These are phyloP conservation scores for Yamadazyma membranifaciens DNA, from an alignment of 1,139 yeast genomes.

Conservation along the genomic window DNA sequence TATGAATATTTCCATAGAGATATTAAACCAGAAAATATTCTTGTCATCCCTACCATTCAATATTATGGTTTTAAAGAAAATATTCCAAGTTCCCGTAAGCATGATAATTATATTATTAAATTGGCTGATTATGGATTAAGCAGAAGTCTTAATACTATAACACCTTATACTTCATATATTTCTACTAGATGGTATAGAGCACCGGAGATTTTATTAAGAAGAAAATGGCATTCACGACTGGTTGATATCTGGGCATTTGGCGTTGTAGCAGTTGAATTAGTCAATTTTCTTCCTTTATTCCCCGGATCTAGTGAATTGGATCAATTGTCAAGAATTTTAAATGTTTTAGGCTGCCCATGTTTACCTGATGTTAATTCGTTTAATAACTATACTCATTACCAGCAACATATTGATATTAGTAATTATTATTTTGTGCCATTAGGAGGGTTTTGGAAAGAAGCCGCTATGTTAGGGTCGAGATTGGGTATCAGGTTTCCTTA, in stretches of 20 bases:
- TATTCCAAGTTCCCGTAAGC: conserved; percentile 37
- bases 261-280: conserved; percentile 77
- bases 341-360: conserved; percentile 69
- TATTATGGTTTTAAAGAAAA: conserved; percentile 47
- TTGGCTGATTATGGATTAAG: conserved; percentile 93
- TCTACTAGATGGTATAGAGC: conserved; percentile 97
- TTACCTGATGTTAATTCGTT: conserved; percentile 11
- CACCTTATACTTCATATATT: conserved; percentile 74
- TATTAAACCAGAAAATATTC: conserved; percentile 73
- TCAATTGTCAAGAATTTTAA: conserved; percentile 67
- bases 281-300: conserved; percentile 73
- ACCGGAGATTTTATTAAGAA: conserved; percentile 82
- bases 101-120: conserved; percentile 64
- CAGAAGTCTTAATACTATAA: conserved; percentile 53
- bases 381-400: background rate
- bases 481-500: conserved; percentile 57
- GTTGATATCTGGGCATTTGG: conserved; percentile 97
- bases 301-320: conserved; percentile 82
- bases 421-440: conserved; percentile 36
- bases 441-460: conserved; percentile 72
- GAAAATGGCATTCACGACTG: conserved; percentile 65
- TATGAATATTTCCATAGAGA: conserved; percentile 83
- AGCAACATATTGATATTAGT: conserved; percentile 1
- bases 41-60: conserved; percentile 57
- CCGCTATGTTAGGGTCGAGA: conserved; percentile 45